Conservation (phyloP, 345 rosid genomes). For the Arabidopsis thaliana region TAIR10.1 NC_003070.9:18543001-18543500, state of each 20-base stretch:
- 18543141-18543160: conserved; percentile 56
- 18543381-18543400: conserved; percentile 56
- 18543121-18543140: conserved; percentile 51
- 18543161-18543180: conserved; percentile 88
- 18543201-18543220: conserved; percentile 93
- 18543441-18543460: conserved; percentile 71
- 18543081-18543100: background rate
- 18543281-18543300: conserved; percentile 83
- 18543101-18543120: conserved; percentile 57
- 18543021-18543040: background rate
- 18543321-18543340: conserved; percentile 96
- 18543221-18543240: conserved; percentile 90
- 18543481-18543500: conserved; percentile 47
- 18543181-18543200: conserved; percentile 92
- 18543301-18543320: conserved; percentile 77
- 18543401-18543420: conserved; percentile 40
- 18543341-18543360: conserved; percentile 57
- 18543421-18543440: conserved; percentile 58
- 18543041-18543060: background rate
- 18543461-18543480: conserved; percentile 53
- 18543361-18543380: conserved; percentile 69
- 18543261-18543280: conserved; percentile 74
- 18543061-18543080: background rate
- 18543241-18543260: conserved; percentile 72
- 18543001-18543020: background rate